Conservation (phyloP, 2,329 filamentous ascomycete genomes). For the Fusarium subglutinans region DNA sequence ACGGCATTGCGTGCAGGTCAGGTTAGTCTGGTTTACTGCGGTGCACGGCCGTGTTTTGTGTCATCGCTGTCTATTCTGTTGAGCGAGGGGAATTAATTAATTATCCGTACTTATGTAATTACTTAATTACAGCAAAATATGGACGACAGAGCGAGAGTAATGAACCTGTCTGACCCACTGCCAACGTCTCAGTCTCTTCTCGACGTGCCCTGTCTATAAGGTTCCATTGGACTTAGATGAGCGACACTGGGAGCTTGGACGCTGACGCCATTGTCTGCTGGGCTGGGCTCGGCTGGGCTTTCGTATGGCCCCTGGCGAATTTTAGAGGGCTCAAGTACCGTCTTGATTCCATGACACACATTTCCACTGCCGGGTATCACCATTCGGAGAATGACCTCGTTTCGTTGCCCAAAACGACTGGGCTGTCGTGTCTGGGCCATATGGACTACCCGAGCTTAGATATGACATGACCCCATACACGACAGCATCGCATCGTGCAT, state of each 20-base stretch:
- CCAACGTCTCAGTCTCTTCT: slow-evolving; percentile 27
- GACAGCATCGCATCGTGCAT: slow-evolving; percentile 5
- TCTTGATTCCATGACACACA: background rate
- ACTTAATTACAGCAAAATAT: background rate
- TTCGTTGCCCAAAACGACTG: background rate
- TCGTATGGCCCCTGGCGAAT: slow-evolving; percentile 26
- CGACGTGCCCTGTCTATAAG: slow-evolving; percentile 16
- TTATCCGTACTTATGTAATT: background rate
- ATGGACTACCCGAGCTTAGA: background rate
- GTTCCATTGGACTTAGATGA: slow-evolving; percentile 17
- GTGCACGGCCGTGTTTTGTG: slow-evolving; percentile 17
- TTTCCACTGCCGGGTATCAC: slow-evolving; percentile 19
- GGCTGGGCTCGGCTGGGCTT: slow-evolving; percentile 2
- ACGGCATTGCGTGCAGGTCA: slow-evolving; percentile 26
- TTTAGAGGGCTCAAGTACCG: slow-evolving; percentile 32
- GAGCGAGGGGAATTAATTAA: background rate
- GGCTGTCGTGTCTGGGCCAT: background rate
- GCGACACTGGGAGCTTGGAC: slow-evolving; percentile 22
- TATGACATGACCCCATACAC: slow-evolving; percentile 15
- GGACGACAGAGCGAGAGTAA: background rate
- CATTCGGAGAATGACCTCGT: slow-evolving; percentile 2
- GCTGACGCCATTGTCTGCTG: slow-evolving; percentile 37
- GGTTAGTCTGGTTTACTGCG: slow-evolving; percentile 4
- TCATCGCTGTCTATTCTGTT: background rate
- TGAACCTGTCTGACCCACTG: slow-evolving; percentile 36